Base-by-base conservation (phyloP, 805 yeast genomes). In the Ogataea ganodermae region DNA sequence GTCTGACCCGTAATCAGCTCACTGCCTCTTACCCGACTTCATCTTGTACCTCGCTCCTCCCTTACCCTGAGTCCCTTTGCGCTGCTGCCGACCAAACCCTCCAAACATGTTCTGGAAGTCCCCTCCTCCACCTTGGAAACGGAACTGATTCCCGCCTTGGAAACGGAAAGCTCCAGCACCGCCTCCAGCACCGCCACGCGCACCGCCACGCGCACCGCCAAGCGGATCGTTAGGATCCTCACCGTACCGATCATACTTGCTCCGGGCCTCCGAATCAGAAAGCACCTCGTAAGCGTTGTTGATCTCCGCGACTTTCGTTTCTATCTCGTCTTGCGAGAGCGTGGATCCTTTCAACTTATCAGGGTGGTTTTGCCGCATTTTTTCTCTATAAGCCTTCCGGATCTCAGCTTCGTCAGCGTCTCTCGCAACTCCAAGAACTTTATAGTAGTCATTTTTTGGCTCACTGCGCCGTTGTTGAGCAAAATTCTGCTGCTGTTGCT, bases 251-350 rank as follows among this genome's bases (percentile, higher is more conserved):
- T 91, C 96, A 59, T 86, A 92, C 39, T 81, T 77, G 37, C 71
- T 77, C 49, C 83, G 76, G 49, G 78, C 70, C 37, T 81, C 86
- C 1, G 80, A 79, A 55, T 86, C 81, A 8, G 90, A 79, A 30
- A 92, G 72, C 2, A 85, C 83, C 62, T 90, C 97, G 66, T 94
- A 90, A 0, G 98, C 98, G 61, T 86, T 89, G 66, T 92, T 94
- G 53, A 92, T 87, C 46, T 85, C 91, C 40, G 95, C 89, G 91
- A 92, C 94, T 59, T 86, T 88, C 42, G 72, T 72, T 66, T 89
- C 96, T 30, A 86, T 84, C 49, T 85, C 78, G 26, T 83, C 88
- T 23, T 79, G 75, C 7, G 83, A 73, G 50, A 85, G 63, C 31
- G 84, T 88, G 28, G 81, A 83, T 9, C 42, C 60, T 58, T 81